Evolutionary conservation across 257 asterid genomes (phyloP).

Genomic region (Primulina huaijiensis): DNA sequence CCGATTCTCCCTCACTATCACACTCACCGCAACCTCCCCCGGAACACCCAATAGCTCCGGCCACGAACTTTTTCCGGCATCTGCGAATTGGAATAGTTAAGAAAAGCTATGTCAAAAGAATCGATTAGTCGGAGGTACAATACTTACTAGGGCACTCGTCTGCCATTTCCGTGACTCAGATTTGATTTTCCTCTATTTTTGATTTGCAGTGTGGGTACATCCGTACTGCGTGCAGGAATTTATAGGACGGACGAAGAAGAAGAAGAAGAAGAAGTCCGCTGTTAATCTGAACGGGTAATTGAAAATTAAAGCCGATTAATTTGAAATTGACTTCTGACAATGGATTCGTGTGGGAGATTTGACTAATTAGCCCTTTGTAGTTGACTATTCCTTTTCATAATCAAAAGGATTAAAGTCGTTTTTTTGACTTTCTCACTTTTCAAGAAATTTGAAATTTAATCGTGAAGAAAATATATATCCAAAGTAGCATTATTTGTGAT

Average conservation of each 20-base stretch:
- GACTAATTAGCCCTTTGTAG: not conserved
- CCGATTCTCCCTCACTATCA: constrained; percentile 19
- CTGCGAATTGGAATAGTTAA: not conserved
- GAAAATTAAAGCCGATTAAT: not conserved
- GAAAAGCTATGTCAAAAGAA: not conserved
- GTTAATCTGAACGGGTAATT: not conserved
- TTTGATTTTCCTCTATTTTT: too few species aligned
- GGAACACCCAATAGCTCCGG: constrained; percentile 26
- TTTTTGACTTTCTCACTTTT: too few species aligned
- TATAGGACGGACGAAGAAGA: not conserved
- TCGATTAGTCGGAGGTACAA: not conserved
- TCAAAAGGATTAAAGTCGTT: too few species aligned
- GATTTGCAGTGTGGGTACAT: not conserved
- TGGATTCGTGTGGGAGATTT: not conserved
- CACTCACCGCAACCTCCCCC: constrained; percentile 18
- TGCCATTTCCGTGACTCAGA: constrained; percentile 18
- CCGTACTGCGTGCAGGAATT: not conserved
- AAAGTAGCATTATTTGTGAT: not conserved
- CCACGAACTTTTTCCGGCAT: constrained; percentile 29
- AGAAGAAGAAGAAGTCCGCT: not conserved
- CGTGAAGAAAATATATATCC: not conserved
- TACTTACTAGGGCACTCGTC: constrained; percentile 30
- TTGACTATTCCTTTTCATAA: not conserved
- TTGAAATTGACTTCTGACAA: not conserved
- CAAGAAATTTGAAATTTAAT: too few species aligned